These are phyloP conservation scores for Forsythia viridissima DNA, from an alignment of 257 asterid species.

Conservation along the genomic window DNA sequence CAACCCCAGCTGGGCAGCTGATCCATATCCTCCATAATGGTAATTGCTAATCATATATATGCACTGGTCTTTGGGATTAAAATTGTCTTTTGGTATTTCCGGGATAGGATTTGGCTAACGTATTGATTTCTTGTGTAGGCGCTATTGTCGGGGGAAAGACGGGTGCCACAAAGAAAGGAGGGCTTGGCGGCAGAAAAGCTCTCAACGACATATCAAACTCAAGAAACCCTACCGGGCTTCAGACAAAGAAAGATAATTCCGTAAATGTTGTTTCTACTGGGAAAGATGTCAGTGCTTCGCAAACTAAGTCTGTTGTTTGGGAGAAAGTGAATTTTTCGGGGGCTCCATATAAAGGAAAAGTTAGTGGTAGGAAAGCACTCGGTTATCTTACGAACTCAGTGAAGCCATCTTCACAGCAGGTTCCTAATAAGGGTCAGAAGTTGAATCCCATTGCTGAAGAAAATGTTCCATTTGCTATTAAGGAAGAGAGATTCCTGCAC, in stretches of 20 bases:
- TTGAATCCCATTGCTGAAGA: constrained; percentile 39
- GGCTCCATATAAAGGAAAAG: no score
- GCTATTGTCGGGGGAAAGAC: constrained; percentile 53
- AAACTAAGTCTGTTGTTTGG: background rate
- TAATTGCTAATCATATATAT: constrained; percentile 17
- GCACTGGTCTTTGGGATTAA: background rate
- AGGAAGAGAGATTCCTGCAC: constrained; percentile 70
- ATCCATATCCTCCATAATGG: constrained; percentile 65
- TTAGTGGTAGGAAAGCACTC: constrained; percentile 68
- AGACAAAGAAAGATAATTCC: constrained; percentile 44
- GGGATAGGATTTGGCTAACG: background rate
- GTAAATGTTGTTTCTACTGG: constrained; percentile 44
- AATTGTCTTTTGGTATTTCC: background rate
- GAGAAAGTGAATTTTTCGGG: constrained; percentile 20
- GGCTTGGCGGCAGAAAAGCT: constrained; percentile 65
- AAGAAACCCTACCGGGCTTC: constrained; percentile 49
- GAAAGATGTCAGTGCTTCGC: constrained; percentile 34
- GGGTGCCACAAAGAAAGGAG: constrained; percentile 45
- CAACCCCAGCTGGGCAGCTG: constrained; percentile 55
- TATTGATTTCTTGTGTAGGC: constrained; percentile 25
- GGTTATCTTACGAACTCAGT: constrained; percentile 72
- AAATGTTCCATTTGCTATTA: constrained; percentile 29
- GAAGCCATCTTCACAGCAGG: constrained; percentile 48
- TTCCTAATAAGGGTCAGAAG: constrained; percentile 38
- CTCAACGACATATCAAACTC: constrained; percentile 88